phyloP scores from a whole-genome alignment of 805 yeast genomes.

The Myxozyma monticola region DNA sequence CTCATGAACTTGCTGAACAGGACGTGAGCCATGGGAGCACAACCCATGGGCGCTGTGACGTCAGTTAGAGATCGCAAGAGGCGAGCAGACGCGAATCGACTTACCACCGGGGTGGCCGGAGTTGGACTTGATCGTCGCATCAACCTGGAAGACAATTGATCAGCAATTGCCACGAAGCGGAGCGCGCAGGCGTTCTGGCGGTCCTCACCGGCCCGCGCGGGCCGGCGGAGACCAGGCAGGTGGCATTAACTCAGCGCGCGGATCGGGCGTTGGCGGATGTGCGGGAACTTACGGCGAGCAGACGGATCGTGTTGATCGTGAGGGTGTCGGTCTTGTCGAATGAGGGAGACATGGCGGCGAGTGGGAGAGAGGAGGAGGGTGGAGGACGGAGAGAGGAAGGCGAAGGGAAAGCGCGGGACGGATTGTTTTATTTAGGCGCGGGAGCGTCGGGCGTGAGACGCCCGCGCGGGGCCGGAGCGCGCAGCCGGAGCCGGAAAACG shows the following conservation, averaged over 20 bases:
- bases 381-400: slow-evolving; percentile 28
- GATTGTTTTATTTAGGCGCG: no score
- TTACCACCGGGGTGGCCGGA: slow-evolving; percentile 92
- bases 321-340: slow-evolving; percentile 63
- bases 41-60: slow-evolving; percentile 83
- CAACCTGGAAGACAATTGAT: slow-evolving; percentile 48
- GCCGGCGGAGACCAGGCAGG: not conserved
- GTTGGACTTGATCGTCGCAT: slow-evolving; percentile 82
- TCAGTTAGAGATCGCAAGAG: slow-evolving; percentile 1
- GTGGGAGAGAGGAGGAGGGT: slow-evolving; percentile 6
- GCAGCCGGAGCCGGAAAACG: no score
- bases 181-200: not conserved
- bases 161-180: not conserved
- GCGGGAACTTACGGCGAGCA: slow-evolving; percentile 57
- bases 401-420: slow-evolving; percentile 4
- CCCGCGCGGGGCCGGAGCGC: no score
- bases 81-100: slow-evolving; percentile 2
- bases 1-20: slow-evolving; percentile 72
- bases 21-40: slow-evolving; percentile 94
- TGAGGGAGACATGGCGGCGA: slow-evolving; percentile 31
- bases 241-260: not conserved
- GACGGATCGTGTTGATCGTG: slow-evolving; percentile 85
- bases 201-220: not conserved
- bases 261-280: not conserved
- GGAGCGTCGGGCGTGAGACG: slow-evolving; percentile 27